Evolutionary conservation across 768 basidiomycete species (phyloP), one percentile per base, ranked within the genome.

Genomic region (Rhodotorula diobovata): DNA sequence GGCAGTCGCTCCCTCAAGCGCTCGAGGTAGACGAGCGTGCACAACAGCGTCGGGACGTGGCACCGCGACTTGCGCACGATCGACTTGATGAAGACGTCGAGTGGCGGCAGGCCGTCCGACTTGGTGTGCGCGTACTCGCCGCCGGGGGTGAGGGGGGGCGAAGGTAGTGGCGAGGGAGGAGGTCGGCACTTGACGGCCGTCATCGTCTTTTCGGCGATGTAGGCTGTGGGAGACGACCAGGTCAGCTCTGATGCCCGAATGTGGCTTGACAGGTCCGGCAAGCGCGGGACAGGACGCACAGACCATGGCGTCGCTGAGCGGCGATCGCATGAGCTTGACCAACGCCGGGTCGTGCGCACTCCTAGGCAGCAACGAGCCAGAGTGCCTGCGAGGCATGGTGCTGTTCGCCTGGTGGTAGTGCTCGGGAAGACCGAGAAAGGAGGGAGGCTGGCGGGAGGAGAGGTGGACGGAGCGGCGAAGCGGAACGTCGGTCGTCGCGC

Each of bases 21-120:
- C 72, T 94, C 89, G 72, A 98, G 87, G 81, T 93, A 96, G 75
- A 94, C 84, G 78, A 96, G 84, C 51, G 93, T 95, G 35, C 90
- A 86, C 63, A 95, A 87, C 64, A 98, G 84, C 25, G 93, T 96
- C 43, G 91, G 84, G 16, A 90, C 90, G 79, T 91, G 91, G 58
- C 95, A 92, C 77, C 90, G 57, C 46, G 90, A 89, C 77, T 85
- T 84, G 67, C 86, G 83, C 71, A 93, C 87, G 62, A 97, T 83
- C 77, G 86, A 86, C 64, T 85, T 81, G 79, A 98, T 93, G 80
- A 95, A 97, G 67, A 87, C 84, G 75, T 90, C 86, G 57, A 97
- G 83, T 50, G 87, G 84, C 45, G 90, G 87, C 46, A 88, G 79
- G 15, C 30, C 46, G 28, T 56, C 63, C 37, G 8, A 11, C 46